Conservation (phyloP, 345 rosid genomes). For the Syzygium jambos region DNA sequence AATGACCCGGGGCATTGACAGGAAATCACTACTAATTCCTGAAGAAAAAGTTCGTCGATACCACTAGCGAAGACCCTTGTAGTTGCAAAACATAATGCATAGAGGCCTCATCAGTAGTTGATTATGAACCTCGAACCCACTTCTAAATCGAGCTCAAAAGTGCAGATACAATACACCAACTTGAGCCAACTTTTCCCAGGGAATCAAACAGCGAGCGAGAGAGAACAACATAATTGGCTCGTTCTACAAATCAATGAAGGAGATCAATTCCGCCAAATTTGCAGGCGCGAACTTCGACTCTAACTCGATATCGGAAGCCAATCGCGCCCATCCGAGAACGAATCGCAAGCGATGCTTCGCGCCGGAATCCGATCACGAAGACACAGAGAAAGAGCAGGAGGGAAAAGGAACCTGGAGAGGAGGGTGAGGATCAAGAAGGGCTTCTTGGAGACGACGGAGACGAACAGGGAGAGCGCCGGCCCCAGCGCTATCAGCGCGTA, state of each 20-base stretch:
- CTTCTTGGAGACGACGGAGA: constrained; percentile 84
- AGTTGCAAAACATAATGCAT: neutral
- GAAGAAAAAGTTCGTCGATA: rapidly evolving
- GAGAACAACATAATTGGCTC: neutral
- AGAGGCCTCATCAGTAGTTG: neutral
- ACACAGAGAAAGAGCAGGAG: neutral
- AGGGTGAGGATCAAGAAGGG: constrained; percentile 90
- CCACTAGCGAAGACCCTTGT: neutral
- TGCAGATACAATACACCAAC: neutral
- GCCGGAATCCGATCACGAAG: neutral
- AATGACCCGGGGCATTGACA: neutral
- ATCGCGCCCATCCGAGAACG: neutral
- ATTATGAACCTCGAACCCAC: neutral
- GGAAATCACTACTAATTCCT: neutral
- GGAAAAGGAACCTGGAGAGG: constrained; percentile 65
- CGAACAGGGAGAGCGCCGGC: constrained; percentile 79
- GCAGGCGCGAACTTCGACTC: neutral
- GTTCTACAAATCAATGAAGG: neutral
- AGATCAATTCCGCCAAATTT: neutral
- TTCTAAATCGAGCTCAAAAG: neutral
- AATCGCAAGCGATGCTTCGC: neutral
- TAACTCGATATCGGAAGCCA: neutral
- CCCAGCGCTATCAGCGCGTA: constrained; percentile 81
- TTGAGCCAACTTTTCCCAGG: neutral
- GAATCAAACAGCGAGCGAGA: neutral